Percentiles rank a stretch among this genome's conserved stretches.
phyloP scores from a whole-genome alignment of 495 filamentous ascomycete species.

The Hypomontagnella submonticulosa region DNA sequence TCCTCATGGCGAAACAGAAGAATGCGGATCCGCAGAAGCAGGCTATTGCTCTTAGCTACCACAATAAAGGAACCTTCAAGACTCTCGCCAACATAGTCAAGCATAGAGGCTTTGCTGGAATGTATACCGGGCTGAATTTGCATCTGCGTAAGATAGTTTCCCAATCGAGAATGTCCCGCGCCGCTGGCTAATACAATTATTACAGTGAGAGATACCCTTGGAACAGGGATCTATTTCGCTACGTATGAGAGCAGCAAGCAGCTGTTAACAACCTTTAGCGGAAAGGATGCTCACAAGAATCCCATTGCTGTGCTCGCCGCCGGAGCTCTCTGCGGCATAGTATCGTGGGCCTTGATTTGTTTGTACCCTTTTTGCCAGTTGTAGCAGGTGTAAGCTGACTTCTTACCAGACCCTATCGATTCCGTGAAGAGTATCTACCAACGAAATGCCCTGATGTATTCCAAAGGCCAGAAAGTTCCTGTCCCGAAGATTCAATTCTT shows the following conservation, averaged over 20 bases:
- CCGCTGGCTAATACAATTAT: conserved; percentile 31
- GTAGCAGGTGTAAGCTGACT: conserved; percentile 20
- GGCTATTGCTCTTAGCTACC: conserved; percentile 73
- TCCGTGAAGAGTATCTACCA: conserved; percentile 87
- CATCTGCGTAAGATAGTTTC: conserved; percentile 73
- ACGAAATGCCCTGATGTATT: conserved; percentile 77
- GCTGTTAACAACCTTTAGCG: conserved; percentile 76
- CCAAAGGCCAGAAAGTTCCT: conserved; percentile 65
- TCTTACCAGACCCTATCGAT: conserved; percentile 74
- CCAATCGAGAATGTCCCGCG: background rate
- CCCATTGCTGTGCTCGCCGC: conserved; percentile 78
- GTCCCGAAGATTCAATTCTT: conserved; percentile 78
- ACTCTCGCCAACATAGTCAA: conserved; percentile 82
- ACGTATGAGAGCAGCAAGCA: conserved; percentile 94
- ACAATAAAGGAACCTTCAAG: conserved; percentile 82
- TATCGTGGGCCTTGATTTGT: conserved; percentile 84
- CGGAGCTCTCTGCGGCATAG: conserved; percentile 80
- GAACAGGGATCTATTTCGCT: conserved; percentile 89
- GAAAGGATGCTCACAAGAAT: conserved; percentile 72
- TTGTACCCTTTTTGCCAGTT: conserved; percentile 28
- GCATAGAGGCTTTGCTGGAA: conserved; percentile 77
- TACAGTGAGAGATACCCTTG: conserved; percentile 83
- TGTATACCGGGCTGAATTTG: conserved; percentile 88
- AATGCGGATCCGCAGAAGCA: conserved; percentile 62
- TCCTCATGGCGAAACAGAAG: conserved; percentile 80